Percentiles rank a stretch among this genome's conserved stretches.
These are phyloP conservation scores for Xylaria telfairii DNA, from an alignment of 495 filamentous ascomycete genomes.

Conservation along the genomic window DNA sequence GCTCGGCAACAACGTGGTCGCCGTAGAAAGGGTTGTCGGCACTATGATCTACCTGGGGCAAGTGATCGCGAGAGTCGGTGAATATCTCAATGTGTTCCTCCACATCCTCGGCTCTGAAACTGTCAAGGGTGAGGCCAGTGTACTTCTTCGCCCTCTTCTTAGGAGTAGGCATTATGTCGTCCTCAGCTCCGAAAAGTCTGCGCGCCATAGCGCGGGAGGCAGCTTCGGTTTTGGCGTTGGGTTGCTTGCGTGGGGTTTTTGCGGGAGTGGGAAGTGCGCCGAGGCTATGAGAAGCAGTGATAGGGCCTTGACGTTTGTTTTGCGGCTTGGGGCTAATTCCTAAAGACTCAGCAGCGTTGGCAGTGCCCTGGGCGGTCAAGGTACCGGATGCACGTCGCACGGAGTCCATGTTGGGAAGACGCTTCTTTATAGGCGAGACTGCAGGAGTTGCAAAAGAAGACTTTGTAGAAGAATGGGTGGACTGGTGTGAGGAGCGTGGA, in stretches of 20 bases:
- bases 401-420: constrained; percentile 40
- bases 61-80: constrained; percentile 85
- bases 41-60: constrained; percentile 71
- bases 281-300: constrained; percentile 28
- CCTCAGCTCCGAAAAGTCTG: constrained; percentile 68
- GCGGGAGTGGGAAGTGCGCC: constrained; percentile 84
- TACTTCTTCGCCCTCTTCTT: constrained; percentile 63
- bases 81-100: constrained; percentile 77
- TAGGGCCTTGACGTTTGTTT: constrained; percentile 31
- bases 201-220: constrained; percentile 72
- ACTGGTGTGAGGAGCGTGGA: constrained; percentile 45
- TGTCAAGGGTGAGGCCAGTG: constrained; percentile 71
- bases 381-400: constrained; percentile 49
- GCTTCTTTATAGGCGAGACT: constrained; percentile 62
- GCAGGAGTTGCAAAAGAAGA: constrained; percentile 51
- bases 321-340: constrained; percentile 32
- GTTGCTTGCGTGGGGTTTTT: constrained; percentile 84
- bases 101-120: constrained; percentile 64
- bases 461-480: constrained; percentile 37
- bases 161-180: constrained; percentile 66
- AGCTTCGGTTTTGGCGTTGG: constrained; percentile 54
- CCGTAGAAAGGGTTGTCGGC: constrained; percentile 80
- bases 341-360: constrained; percentile 44
- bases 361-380: constrained; percentile 42
- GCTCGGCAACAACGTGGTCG: constrained; percentile 36